A percentile compares a stretch with the other conserved stretches of the same genome.
These are phyloP conservation scores for Hericium coralloides DNA, from an alignment of 768 basidiomycete genomes.

Conservation along the genomic window DNA sequence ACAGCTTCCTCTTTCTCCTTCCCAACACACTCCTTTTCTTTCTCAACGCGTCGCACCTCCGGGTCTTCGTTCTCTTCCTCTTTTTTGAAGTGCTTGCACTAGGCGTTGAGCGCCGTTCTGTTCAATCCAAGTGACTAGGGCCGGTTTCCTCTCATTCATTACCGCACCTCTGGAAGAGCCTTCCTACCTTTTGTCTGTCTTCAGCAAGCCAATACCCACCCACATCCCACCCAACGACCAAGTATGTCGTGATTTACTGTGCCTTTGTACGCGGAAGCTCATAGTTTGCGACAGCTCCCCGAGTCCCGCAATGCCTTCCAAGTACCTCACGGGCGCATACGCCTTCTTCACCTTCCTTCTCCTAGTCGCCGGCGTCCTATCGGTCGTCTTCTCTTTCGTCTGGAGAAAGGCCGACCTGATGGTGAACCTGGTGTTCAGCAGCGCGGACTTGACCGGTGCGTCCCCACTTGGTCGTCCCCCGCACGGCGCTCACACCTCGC, in stretches of 20 bases:
- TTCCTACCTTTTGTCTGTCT: slow-evolving; percentile 1
- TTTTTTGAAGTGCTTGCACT: slow-evolving; percentile 16
- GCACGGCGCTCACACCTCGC: background rate
- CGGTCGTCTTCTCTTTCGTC: slow-evolving; percentile 58
- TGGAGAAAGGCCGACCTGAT: slow-evolving; percentile 65
- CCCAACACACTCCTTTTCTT: too few relatives aligned
- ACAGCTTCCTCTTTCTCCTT: too few relatives aligned
- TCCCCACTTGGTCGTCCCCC: background rate
- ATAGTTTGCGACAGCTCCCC: background rate
- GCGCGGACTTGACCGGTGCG: slow-evolving; percentile 52
- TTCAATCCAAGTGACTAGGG: background rate
- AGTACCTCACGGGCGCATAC: slow-evolving; percentile 62
- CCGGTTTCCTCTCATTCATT: background rate
- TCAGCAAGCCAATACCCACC: background rate
- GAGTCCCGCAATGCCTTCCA: slow-evolving; percentile 55
- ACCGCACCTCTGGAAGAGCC: background rate
- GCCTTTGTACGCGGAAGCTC: background rate
- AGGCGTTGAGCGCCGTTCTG: slow-evolving; percentile 10
- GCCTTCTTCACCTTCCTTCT: slow-evolving; percentile 61
- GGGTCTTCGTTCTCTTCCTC: slow-evolving; percentile 14
- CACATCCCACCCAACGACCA: background rate
- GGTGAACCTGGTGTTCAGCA: slow-evolving; percentile 61
- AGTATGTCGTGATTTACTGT: background rate
- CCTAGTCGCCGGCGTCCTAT: slow-evolving; percentile 57
- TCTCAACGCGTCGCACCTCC: too few relatives aligned